Conservation (phyloP, 2,329 filamentous ascomycete species). For the Macroventuria anomochaeta region DNA sequence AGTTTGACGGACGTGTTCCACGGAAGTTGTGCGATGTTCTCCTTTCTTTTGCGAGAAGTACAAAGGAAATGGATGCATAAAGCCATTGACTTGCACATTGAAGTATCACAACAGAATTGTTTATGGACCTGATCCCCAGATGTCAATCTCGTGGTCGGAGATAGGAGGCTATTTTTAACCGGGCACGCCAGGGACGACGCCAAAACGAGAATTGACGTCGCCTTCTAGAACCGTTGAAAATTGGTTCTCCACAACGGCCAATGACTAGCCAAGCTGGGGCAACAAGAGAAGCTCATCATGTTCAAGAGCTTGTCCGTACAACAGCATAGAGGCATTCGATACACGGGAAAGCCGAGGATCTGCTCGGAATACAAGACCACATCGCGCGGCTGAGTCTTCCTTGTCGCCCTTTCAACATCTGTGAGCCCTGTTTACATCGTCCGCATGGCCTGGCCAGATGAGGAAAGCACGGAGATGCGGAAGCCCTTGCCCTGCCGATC, state of each 20-base stretch:
- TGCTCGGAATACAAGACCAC: neutral
- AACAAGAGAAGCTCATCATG: slow-evolving; percentile 11
- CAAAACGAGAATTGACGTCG: slow-evolving; percentile 23
- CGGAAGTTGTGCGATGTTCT: neutral
- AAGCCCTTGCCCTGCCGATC: slow-evolving; percentile 17
- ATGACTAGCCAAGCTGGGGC: slow-evolving; percentile 20
- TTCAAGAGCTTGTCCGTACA: slow-evolving; percentile 13
- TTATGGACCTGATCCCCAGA: slow-evolving; percentile 9
- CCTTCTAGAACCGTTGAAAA: slow-evolving; percentile 26
- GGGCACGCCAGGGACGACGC: slow-evolving; percentile 14
- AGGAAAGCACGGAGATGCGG: slow-evolving; percentile 19
- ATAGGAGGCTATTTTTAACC: slow-evolving; percentile 28
- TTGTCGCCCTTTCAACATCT: neutral
- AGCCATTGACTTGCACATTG: neutral
- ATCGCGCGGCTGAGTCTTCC: neutral
- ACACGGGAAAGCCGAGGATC: neutral
- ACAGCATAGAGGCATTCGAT: neutral
- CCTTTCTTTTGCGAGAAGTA: neutral
- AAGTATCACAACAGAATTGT: slow-evolving; percentile 6
- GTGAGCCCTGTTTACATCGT: neutral
- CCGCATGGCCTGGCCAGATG: slow-evolving; percentile 13
- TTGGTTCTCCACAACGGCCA: slow-evolving; percentile 27
- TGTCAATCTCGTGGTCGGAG: slow-evolving; percentile 8
- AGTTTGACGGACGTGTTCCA: neutral
- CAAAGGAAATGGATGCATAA: neutral